Evolutionary conservation across 768 basidiomycete genomes (phyloP).

Genomic region (Suillus discolor): DNA sequence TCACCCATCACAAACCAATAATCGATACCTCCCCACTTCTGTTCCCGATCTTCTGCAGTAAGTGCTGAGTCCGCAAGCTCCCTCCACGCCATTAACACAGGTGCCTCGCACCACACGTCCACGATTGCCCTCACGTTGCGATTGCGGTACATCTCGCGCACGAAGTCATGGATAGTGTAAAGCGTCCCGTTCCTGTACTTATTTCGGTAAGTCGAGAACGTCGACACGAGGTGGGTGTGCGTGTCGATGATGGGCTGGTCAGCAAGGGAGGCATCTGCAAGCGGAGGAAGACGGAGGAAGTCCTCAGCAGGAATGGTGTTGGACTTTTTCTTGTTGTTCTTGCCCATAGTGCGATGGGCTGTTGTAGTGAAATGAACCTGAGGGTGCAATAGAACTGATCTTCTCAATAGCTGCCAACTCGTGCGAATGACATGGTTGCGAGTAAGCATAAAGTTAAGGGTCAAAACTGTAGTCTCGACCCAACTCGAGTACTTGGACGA

Average conservation of each 20-base stretch:
- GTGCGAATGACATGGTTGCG: conserved; percentile 8
- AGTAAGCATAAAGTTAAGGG: conserved; percentile 5
- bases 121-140: conserved; percentile 67
- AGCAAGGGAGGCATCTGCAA: conserved; percentile 16
- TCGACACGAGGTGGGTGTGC: conserved; percentile 82
- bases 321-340: conserved; percentile 36
- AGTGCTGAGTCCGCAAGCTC: conserved; percentile 75
- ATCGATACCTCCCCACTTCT: conserved; percentile 66
- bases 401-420: background rate
- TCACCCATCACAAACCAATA: conserved; percentile 87
- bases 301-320: conserved; percentile 31
- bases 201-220: conserved; percentile 60
- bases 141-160: conserved; percentile 58
- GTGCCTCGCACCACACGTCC: conserved; percentile 90
- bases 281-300: conserved; percentile 36
- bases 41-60: conserved; percentile 45
- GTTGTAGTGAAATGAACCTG: conserved; percentile 41
- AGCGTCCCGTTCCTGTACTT: conserved; percentile 63
- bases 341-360: conserved; percentile 43
- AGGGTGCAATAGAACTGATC: conserved; percentile 10
- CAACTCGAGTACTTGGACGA: background rate
- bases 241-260: conserved; percentile 68
- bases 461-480: background rate
- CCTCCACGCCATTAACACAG: conserved; percentile 61
- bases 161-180: conserved; percentile 66